These are phyloP conservation scores for Amphirosellinia nigrospora DNA, from an alignment of 495 filamentous ascomycete genomes.

Conservation along the genomic window DNA sequence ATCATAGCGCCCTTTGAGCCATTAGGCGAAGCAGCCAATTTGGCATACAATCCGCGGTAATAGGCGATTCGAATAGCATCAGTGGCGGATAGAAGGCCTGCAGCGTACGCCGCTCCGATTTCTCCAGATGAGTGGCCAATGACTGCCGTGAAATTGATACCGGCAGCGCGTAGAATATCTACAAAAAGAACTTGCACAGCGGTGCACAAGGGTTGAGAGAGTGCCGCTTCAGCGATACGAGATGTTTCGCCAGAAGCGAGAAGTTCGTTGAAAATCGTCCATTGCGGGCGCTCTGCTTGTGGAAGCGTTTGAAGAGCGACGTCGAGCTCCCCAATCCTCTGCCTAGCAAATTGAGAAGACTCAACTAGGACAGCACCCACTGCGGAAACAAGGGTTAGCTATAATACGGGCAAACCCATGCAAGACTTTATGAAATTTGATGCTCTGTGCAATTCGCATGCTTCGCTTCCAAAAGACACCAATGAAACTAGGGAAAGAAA, in stretches of 20 bases:
- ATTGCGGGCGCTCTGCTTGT: conserved; percentile 49
- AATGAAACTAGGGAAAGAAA: too few species aligned
- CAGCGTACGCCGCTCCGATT: conserved; percentile 57
- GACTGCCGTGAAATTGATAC: conserved; percentile 51
- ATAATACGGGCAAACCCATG: too few species aligned
- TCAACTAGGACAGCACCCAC: too few species aligned
- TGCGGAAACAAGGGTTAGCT: too few species aligned
- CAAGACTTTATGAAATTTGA: too few species aligned
- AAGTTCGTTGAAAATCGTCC: conserved; percentile 53
- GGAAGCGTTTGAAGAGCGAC: conserved; percentile 39
- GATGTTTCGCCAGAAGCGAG: conserved; percentile 34
- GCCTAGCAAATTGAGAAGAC: too few species aligned
- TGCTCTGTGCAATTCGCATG: too few species aligned
- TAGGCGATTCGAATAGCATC: conserved; percentile 33
- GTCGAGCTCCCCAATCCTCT: conserved; percentile 51
- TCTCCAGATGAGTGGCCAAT: conserved; percentile 63
- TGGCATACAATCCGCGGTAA: conserved; percentile 46
- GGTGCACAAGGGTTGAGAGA: conserved; percentile 56
- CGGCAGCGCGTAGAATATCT: conserved; percentile 49
- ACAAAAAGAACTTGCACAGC: conserved; percentile 55
- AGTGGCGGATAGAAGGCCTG: conserved; percentile 41
- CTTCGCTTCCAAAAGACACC: too few species aligned
- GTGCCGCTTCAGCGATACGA: conserved; percentile 41
- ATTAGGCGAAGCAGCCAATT: conserved; percentile 18
- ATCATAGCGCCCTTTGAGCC: conserved; percentile 53